Evolutionary conservation across 352 stramenopile genomes (phyloP).

Genomic region (Globisporangium cylindrosporum): DNA sequence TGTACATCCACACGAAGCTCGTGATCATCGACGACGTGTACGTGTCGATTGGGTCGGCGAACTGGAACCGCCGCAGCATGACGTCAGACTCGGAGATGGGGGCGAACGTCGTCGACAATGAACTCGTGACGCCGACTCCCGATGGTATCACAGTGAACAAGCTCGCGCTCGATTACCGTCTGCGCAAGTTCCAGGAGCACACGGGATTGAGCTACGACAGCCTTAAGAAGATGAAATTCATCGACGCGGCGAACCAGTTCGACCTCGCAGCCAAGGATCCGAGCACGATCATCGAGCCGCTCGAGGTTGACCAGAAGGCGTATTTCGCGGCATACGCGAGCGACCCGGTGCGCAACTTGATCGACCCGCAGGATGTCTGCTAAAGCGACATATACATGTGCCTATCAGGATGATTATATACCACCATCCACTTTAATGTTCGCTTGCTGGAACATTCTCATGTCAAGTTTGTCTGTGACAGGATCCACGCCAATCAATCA

Average conservation of each 20-base stretch:
- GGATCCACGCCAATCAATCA: not conserved
- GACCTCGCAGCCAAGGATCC: conserved; percentile 22
- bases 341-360: conserved; percentile 1
- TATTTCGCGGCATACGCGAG: conserved; percentile 13
- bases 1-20: conserved; percentile 60
- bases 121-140: conserved; percentile 20
- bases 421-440: not conserved
- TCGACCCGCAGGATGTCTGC: conserved; percentile 11
- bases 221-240: conserved; percentile 34
- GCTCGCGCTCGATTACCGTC: conserved; percentile 43
- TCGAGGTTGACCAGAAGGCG: conserved; percentile 19
- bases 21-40: conserved; percentile 25
- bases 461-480: not conserved
- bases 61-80: conserved; percentile 70
- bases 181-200: conserved; percentile 59
- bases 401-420: not conserved
- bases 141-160: conserved; percentile 36
- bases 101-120: conserved; percentile 44
- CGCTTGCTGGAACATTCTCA: not conserved
- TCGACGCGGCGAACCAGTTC: conserved; percentile 32
- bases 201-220: conserved; percentile 31
- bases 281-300: conserved; percentile 27
- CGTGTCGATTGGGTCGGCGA: conserved; percentile 32
- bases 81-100: conserved; percentile 55
- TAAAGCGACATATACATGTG: not conserved